phyloP scores from a whole-genome alignment of 208 protist species.

The Leishmania martiniquensis region DNA sequence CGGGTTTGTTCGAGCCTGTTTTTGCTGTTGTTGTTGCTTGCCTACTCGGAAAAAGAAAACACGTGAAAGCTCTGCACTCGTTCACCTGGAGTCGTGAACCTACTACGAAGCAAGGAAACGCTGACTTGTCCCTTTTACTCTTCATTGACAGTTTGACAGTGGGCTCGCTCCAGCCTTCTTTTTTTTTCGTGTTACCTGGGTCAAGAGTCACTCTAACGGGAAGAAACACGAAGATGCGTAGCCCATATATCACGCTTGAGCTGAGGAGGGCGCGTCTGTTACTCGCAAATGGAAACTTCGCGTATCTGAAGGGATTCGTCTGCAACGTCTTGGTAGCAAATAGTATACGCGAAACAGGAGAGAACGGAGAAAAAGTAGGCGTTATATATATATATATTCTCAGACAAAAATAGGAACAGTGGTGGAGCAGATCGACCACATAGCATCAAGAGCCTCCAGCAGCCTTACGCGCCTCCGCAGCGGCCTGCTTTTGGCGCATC shows the following conservation, averaged over 20 bases:
- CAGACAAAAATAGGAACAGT: background rate
- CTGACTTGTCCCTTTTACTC: background rate
- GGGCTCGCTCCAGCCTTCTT: background rate
- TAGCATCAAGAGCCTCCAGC: constrained; percentile 19
- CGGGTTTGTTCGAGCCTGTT: too few relatives aligned
- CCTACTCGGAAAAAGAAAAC: background rate
- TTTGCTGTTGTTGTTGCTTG: background rate
- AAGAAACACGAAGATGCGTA: background rate
- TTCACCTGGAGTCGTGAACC: background rate
- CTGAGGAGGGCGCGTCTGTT: background rate
- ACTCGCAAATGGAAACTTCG: background rate
- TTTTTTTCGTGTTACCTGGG: background rate
- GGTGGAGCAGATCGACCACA: background rate
- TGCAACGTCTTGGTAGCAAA: background rate
- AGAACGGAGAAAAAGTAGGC: background rate
- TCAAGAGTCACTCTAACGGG: background rate
- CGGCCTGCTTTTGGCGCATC: constrained; percentile 88
- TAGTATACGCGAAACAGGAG: background rate
- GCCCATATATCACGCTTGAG: background rate
- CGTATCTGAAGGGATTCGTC: background rate
- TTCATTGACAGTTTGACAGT: background rate
- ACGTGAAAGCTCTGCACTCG: background rate
- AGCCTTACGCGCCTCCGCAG: constrained; percentile 49
- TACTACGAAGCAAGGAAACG: background rate
- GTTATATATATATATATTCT: too few relatives aligned